Percentiles rank a stretch among this genome's conserved stretches.
These are phyloP conservation scores for Petrea volubilis DNA, from an alignment of 257 asterid species.

Conservation along the genomic window DNA sequence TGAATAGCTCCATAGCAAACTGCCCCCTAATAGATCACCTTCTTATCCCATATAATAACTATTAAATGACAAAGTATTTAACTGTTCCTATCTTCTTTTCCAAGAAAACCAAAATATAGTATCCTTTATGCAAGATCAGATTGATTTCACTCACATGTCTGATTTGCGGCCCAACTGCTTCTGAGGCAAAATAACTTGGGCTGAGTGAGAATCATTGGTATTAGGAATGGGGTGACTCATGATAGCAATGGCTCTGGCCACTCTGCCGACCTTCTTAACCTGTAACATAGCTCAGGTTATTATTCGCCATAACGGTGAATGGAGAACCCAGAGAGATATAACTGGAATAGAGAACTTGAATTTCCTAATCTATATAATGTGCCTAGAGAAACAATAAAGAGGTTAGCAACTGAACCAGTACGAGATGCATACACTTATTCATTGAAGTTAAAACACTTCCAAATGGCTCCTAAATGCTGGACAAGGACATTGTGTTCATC, in stretches of 20 bases:
- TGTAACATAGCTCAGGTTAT: constrained; percentile 24
- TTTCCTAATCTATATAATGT: neutral
- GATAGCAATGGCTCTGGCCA: constrained; percentile 73
- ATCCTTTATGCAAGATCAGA: constrained; percentile 14
- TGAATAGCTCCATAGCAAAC: neutral
- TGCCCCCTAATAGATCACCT: neutral
- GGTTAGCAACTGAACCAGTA: neutral
- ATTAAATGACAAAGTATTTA: neutral
- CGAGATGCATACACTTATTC: neutral
- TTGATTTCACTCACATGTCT: constrained; percentile 70
- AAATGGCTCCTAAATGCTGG: neutral
- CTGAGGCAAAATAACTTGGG: constrained; percentile 91
- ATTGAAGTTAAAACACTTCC: neutral
- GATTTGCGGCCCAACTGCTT: constrained; percentile 92
- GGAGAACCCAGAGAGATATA: neutral
- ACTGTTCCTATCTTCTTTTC: constrained; percentile 1
- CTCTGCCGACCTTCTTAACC: constrained; percentile 74
- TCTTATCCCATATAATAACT: neutral
- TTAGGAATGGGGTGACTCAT: constrained; percentile 81
- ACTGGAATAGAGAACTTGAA: neutral
- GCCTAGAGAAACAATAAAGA: neutral
- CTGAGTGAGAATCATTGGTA: constrained; percentile 71
- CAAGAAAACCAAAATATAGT: neutral
- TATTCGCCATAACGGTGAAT: neutral
- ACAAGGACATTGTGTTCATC: neutral